Evolutionary conservation across 148 eudicot genomes (phyloP).

Genomic region (Camellia japonica): DNA sequence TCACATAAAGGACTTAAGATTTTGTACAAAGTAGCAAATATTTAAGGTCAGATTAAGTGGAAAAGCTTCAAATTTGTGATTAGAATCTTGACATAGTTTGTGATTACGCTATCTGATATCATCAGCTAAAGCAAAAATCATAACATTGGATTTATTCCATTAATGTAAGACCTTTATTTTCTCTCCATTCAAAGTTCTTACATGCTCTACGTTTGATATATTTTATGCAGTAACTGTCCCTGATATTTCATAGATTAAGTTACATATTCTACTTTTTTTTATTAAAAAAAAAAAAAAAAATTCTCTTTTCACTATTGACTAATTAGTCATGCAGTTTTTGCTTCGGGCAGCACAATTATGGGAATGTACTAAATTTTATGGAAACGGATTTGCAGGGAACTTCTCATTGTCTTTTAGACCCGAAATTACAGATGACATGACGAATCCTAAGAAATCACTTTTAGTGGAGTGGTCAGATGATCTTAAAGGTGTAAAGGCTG

Average conservation of each 20-base stretch:
- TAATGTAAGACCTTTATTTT: neutral
- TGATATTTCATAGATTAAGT: neutral
- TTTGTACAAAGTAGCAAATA: neutral
- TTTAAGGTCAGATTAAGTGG: neutral
- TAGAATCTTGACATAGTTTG: neutral
- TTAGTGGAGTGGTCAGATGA: conserved; percentile 82
- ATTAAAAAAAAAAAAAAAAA: neutral
- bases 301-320: neutral
- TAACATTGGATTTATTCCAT: neutral
- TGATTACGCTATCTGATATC: neutral
- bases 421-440: conserved; percentile 33
- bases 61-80: neutral
- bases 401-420: conserved; percentile 87
- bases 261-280: neutral
- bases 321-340: neutral
- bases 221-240: neutral
- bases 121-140: neutral
- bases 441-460: conserved; percentile 27
- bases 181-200: neutral
- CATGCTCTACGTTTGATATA: neutral
- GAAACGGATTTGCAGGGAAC: conserved; percentile 66
- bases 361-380: conserved; percentile 1
- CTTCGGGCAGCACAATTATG: neutral
- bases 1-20: neutral
- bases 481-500: conserved; percentile 83